Percentiles rank a stretch among this genome's conserved stretches.
Evolutionary conservation across 768 basidiomycete species (phyloP).

Genomic region (Boletales sp.): DNA sequence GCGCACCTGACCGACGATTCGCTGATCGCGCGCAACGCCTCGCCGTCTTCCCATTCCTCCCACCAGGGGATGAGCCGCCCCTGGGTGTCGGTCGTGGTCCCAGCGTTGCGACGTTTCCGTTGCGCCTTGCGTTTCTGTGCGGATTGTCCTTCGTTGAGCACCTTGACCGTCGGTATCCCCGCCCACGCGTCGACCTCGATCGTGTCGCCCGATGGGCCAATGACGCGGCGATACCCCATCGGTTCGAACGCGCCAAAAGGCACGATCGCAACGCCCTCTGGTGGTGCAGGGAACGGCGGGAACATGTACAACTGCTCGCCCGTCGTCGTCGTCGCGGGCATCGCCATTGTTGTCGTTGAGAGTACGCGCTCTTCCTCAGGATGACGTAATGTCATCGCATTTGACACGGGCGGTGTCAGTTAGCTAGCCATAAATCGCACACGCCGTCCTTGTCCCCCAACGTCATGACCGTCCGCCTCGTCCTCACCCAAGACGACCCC

Average conservation of each 20-base stretch:
- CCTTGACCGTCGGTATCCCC: slow-evolving; percentile 24
- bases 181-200: slow-evolving; percentile 26
- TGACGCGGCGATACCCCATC: slow-evolving; percentile 15
- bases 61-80: slow-evolving; percentile 29
- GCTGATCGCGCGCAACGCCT: slow-evolving; percentile 19
- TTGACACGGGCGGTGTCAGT: too few relatives aligned
- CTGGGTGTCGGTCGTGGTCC: slow-evolving; percentile 14
- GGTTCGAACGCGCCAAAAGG: slow-evolving; percentile 42
- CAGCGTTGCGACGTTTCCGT: slow-evolving; percentile 16
- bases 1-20: slow-evolving; percentile 30
- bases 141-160: slow-evolving; percentile 23
- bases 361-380: too few relatives aligned
- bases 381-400: too few relatives aligned
- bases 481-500: slow-evolving; percentile 23
- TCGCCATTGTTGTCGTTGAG: background rate
- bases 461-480: slow-evolving; percentile 20
- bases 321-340: background rate
- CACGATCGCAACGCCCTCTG: slow-evolving; percentile 39
- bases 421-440: background rate
- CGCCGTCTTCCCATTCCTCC: slow-evolving; percentile 31
- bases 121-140: slow-evolving; percentile 13
- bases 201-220: slow-evolving; percentile 5
- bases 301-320: slow-evolving; percentile 21
- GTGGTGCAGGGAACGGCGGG: slow-evolving; percentile 46
- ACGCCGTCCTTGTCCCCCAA: background rate